Conservation (phyloP, 2,329 filamentous ascomycete genomes). For the Monilinia laxa region DNA sequence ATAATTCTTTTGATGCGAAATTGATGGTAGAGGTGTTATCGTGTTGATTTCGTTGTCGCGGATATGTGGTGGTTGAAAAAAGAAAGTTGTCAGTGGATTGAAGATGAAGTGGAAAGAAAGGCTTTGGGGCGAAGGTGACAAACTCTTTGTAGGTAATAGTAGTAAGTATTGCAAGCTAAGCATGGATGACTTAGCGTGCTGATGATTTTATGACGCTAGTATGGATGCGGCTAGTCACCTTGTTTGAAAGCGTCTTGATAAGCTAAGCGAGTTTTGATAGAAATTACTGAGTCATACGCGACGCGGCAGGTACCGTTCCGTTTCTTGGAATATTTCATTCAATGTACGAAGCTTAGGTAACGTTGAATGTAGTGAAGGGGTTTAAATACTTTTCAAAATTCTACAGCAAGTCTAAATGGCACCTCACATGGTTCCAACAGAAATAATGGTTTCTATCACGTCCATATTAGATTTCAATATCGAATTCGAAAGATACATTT, state of each 20-base stretch:
- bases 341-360: too few species aligned
- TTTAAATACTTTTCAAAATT: too few species aligned
- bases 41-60: conserved; percentile 1
- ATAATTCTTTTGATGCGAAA: conserved; percentile 2
- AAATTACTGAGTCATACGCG: too few species aligned
- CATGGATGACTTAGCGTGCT: background rate
- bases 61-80: background rate
- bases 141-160: conserved; percentile 8
- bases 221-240: background rate
- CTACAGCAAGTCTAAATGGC: too few species aligned
- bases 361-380: too few species aligned
- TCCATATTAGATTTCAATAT: background rate
- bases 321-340: too few species aligned
- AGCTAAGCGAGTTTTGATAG: background rate
- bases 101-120: conserved; percentile 9
- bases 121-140: conserved; percentile 16
- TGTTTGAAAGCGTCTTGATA: background rate
- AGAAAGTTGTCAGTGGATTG: conserved; percentile 4
- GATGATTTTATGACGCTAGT: background rate
- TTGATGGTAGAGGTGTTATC: background rate
- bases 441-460: background rate
- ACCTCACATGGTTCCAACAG: background rate
- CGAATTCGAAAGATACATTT: background rate
- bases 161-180: background rate
- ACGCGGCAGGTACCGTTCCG: background rate